phyloP scores from a whole-genome alignment of 2,329 filamentous ascomycete genomes.

The Alternaria incomplexa region DNA sequence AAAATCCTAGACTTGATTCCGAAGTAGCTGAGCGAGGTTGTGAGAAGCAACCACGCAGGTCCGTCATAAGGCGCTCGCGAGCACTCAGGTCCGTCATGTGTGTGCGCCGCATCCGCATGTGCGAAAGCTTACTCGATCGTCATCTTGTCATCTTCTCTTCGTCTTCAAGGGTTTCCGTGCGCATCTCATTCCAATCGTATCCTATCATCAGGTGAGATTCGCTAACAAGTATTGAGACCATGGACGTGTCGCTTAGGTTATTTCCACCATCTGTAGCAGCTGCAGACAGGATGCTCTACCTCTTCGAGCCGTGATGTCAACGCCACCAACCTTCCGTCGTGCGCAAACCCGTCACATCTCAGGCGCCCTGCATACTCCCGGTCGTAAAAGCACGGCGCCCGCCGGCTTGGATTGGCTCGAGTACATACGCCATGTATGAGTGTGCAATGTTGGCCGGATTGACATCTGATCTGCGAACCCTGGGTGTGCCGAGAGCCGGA shows the following conservation, averaged over 20 bases:
- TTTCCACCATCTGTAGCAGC: not conserved
- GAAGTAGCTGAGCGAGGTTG: not conserved
- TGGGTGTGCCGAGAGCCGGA: not conserved
- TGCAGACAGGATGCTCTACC: not conserved
- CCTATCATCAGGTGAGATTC: not conserved
- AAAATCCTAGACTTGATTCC: not conserved
- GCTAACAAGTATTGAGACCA: not conserved
- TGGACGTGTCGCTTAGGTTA: not conserved
- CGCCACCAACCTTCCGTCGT: not conserved
- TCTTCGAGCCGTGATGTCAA: not conserved
- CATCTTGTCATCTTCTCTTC: not conserved
- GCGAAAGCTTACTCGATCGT: not conserved
- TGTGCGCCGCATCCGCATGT: not conserved
- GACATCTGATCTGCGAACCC: not conserved
- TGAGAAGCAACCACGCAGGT: not conserved
- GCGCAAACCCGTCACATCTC: not conserved
- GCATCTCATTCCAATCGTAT: not conserved
- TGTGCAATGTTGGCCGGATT: not conserved
- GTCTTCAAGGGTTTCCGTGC: not conserved
- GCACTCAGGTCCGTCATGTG: not conserved
- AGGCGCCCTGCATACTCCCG: not conserved
- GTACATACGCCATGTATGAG: not conserved
- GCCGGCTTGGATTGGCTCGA: not conserved
- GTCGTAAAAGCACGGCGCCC: not conserved
- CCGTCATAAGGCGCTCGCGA: not conserved